A percentile compares a stretch with the other conserved stretches of the same genome.
phyloP scores from a whole-genome alignment of 495 filamentous ascomycete species.

The Letharia columbiana region DNA sequence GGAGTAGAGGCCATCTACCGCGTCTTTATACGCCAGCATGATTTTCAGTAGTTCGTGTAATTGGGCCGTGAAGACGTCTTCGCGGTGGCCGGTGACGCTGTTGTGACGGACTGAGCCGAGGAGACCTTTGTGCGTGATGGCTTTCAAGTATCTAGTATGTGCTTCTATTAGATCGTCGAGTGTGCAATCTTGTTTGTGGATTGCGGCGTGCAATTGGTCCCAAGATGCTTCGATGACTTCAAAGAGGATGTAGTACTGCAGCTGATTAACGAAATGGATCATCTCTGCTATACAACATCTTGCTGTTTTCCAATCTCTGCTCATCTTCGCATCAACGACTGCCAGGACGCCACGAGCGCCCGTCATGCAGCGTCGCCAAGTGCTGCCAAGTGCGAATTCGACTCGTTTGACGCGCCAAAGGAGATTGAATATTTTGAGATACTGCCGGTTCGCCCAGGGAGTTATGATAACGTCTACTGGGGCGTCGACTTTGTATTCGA shows the following conservation, averaged over 20 bases:
- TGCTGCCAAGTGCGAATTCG: conserved; percentile 82
- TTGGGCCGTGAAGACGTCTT: conserved; percentile 81
- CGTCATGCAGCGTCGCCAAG: conserved; percentile 95
- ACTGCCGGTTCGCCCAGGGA: conserved; percentile 86
- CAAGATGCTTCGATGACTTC: conserved; percentile 95
- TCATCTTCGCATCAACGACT: conserved; percentile 64
- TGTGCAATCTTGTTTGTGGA: conserved; percentile 74
- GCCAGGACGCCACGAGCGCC: conserved; percentile 87
- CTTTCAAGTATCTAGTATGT: conserved; percentile 81
- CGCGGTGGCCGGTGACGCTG: conserved; percentile 41
- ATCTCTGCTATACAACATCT: conserved; percentile 88
- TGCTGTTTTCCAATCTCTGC: conserved; percentile 80
- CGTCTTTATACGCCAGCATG: conserved; percentile 91
- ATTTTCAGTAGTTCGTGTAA: conserved; percentile 85
- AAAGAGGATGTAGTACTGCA: conserved; percentile 96
- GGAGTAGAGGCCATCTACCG: conserved; percentile 87
- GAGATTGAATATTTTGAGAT: conserved; percentile 99
- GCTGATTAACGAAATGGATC: conserved; percentile 94
- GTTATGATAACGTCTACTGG: conserved; percentile 97
- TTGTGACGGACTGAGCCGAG: conserved; percentile 54
- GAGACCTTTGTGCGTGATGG: conserved; percentile 94
- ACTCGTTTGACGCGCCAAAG: conserved; percentile 98
- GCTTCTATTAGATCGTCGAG: conserved; percentile 92
- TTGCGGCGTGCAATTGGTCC: conserved; percentile 73
- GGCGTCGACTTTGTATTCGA: conserved; percentile 97